phyloP scores from a whole-genome alignment of 768 basidiomycete genomes.

The Leccinum subtestaceum region DNA sequence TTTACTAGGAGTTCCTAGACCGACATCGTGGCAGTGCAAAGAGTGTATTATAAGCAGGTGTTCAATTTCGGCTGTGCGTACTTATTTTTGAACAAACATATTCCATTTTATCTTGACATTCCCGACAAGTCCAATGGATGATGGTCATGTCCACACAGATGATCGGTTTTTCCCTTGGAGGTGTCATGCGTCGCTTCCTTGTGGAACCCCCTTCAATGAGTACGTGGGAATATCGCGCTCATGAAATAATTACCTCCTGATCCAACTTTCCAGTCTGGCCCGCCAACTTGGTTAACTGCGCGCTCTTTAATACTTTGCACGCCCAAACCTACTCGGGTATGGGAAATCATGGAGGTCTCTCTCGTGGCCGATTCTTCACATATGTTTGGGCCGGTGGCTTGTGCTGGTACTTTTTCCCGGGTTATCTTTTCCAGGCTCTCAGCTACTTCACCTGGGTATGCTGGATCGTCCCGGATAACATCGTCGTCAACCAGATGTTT shows the following conservation, averaged over 20 bases:
- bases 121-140: constrained; percentile 50
- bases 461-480: constrained; percentile 71
- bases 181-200: constrained; percentile 58
- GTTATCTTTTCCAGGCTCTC: constrained; percentile 69
- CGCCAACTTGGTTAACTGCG: constrained; percentile 64
- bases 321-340: constrained; percentile 49
- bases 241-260: background rate
- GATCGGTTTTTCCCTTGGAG: constrained; percentile 62
- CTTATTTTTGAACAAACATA: constrained; percentile 8
- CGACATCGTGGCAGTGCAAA: constrained; percentile 72
- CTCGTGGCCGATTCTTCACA: constrained; percentile 52
- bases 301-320: constrained; percentile 74
- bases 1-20: constrained; percentile 35
- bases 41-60: constrained; percentile 60
- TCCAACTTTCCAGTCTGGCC: constrained; percentile 62
- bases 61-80: constrained; percentile 47
- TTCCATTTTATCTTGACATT: background rate
- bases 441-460: constrained; percentile 58
- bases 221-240: constrained; percentile 23
- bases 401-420: constrained; percentile 62
- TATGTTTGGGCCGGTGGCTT: constrained; percentile 41
- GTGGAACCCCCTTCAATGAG: constrained; percentile 67
- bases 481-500: constrained; percentile 73
- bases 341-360: constrained; percentile 43
- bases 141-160: constrained; percentile 71